Conservation (phyloP, 2,329 filamentous ascomycete species). For the Talaromyces sp. region DNA sequence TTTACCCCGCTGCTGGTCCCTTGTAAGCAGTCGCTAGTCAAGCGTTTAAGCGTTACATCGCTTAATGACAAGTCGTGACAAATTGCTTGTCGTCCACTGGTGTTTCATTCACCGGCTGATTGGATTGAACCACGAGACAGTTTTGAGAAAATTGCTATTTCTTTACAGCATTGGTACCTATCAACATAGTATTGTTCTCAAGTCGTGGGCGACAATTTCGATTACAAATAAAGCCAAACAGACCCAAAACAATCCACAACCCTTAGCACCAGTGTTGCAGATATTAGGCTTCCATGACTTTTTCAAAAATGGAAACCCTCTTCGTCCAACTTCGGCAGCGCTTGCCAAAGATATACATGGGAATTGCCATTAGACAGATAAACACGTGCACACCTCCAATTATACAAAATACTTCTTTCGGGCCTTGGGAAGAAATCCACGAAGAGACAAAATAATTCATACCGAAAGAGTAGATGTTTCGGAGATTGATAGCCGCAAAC, state of each 20-base stretch:
- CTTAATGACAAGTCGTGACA: no score
- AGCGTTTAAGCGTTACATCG: no score
- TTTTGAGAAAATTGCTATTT: no score
- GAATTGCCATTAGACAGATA: conserved; percentile 27
- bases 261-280: neutral
- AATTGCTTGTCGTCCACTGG: no score
- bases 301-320: neutral
- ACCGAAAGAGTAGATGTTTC: conserved; percentile 28
- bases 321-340: conserved; percentile 23
- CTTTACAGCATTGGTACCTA: no score
- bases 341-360: conserved; percentile 32
- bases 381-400: conserved; percentile 31
- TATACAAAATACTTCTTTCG: conserved; percentile 27
- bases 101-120: no score
- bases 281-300: neutral
- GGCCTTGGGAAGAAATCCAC: conserved; percentile 22
- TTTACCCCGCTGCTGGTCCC: no score
- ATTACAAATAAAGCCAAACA: neutral
- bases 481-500: conserved; percentile 19
- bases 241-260: neutral
- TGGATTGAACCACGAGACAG: no score
- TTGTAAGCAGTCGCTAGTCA: no score
- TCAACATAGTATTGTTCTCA: no score
- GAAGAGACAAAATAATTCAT: conserved; percentile 24
- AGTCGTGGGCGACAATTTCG: neutral